Evolutionary conservation across 139 green algal species (phyloP), one percentile per base, ranked within the genome.

Genomic region (Micromonas commoda): DNA sequence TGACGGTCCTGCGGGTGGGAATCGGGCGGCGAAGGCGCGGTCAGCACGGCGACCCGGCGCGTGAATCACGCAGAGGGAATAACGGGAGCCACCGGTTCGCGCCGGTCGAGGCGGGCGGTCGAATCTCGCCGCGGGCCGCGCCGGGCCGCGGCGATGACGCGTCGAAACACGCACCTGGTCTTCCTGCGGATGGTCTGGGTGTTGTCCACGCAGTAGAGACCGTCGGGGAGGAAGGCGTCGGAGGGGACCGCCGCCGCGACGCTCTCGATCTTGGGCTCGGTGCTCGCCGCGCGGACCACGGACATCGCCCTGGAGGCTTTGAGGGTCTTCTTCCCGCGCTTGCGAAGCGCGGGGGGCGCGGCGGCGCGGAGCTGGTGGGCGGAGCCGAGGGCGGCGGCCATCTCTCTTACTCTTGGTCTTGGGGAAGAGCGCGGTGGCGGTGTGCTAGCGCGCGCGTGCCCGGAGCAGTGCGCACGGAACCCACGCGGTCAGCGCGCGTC

Each of bases 1-100:
- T 70, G 63, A 87, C 60, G 9, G 83, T 87, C 13, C 82, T 39
- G 26, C 45, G 45, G 16, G 9, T 57, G 45, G n/a, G n/a, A n/a
- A n/a, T n/a, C n/a, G n/a, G n/a, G n/a, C n/a, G n/a, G n/a, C 45
- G 45, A 57, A 57, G 9, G 45, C 45, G 45, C 45, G 45, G 9
- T 9, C 9, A 16, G 45, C 9, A 57, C 9, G 45, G 45, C 9
- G 45, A 16, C 9, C 9, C 9, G 45, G 45, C 9, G 45, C 45
- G 45, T 9, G 45, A 57, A 16, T 9, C 16, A 9, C 9, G 45
- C 9, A 57, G 9, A 9, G 9, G 9, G 45, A 57, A 23, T 16
- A 57, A 23, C 45, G 16, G 16, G n/a, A n/a, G n/a, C n/a, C n/a
- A n/a, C n/a, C n/a, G n/a, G n/a, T n/a, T n/a, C n/a, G n/a, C n/a